Base-by-base conservation (phyloP, 1,284 basidiomycete genomes). In the Pascua guehoae region DNA sequence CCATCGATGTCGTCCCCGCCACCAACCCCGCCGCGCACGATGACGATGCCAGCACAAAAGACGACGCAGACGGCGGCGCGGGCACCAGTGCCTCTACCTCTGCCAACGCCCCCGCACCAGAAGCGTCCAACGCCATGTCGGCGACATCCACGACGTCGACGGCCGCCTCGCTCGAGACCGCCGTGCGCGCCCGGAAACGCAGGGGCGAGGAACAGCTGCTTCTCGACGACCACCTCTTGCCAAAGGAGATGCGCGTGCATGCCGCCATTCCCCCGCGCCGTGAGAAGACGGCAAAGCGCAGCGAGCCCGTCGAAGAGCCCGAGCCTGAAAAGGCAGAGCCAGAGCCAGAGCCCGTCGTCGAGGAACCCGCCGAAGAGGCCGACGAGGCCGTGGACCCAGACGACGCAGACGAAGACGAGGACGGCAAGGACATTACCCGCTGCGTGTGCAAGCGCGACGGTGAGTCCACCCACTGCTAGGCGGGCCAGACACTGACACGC, bases 361-460 rank as follows among this genome's bases (percentile, higher is more conserved):
- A 65, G 7, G 63, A 54, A 24, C 15, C n/a, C 8, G 39, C 39
- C 8, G 66, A 72, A 8, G 69, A 68, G 12, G 74, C 84, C 41
- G 87, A 85, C 58, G 83, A 85, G 54, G 90, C 91, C 60, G 79
- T 75, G 11, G 81, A 76, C 15, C 49, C 15, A 7, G 58, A 62
- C 8, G 67, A 64, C 12, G 68, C 64, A 0, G 87, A 85, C 59
- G 83, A 85, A 53, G 91, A 91, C 62, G 79, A 77, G 17, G 81
- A 76, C 17, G 88, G 91, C 65, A 84, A 86, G 61, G 87, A 89
- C 39, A 84, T 95, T 60, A 98, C 94, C 67, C 86, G 95, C 62
- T 98, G 95, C 78, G 85, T 97, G 44, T 98, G 95, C 80, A 89
- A 89, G 58, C 88, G 86, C 74, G 85, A 86, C 66, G 89, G 91